Percentiles rank a stretch among this genome's conserved stretches.
These are phyloP conservation scores for Epichloe brachyelytri DNA, from an alignment of 2,329 filamentous ascomycete genomes.

Conservation along the genomic window DNA sequence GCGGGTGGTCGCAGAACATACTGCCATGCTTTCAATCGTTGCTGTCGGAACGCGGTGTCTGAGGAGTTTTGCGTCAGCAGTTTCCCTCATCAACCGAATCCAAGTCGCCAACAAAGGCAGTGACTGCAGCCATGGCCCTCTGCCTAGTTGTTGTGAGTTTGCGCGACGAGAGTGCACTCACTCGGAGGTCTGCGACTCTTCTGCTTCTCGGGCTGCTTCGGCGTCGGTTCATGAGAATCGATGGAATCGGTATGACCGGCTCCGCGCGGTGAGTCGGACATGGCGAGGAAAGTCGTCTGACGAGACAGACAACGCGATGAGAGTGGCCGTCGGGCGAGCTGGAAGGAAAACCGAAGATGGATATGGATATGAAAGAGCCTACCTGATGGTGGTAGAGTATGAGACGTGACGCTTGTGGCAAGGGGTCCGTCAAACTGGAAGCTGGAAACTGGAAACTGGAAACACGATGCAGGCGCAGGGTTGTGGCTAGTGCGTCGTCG, in stretches of 20 bases:
- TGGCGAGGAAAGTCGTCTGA: conserved; percentile 18
- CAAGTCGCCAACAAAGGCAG: conserved; percentile 3
- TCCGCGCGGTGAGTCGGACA: conserved; percentile 35
- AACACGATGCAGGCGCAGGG: neutral
- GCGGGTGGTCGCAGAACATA: conserved; percentile 34
- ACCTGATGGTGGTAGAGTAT: neutral
- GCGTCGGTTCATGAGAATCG: conserved; percentile 38
- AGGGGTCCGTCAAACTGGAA: neutral
- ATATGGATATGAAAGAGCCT: neutral
- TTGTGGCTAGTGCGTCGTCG: neutral
- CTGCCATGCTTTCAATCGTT: conserved; percentile 98
- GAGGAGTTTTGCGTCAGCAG: conserved; percentile 5
- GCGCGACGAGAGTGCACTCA: conserved; percentile 28
- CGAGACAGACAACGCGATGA: neutral
- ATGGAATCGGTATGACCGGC: conserved; percentile 39
- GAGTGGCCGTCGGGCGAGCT: neutral
- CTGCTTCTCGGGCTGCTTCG: conserved; percentile 55
- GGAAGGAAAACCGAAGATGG: neutral
- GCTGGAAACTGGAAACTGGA: neutral
- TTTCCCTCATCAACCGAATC: neutral
- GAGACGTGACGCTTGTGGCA: neutral
- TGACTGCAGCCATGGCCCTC: neutral
- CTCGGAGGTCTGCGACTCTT: conserved; percentile 89
- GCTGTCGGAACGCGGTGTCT: conserved; percentile 96
- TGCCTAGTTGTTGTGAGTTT: conserved; percentile 15